Evolutionary conservation across 345 rosid genomes (phyloP).

Genomic region (Populus tremula): DNA sequence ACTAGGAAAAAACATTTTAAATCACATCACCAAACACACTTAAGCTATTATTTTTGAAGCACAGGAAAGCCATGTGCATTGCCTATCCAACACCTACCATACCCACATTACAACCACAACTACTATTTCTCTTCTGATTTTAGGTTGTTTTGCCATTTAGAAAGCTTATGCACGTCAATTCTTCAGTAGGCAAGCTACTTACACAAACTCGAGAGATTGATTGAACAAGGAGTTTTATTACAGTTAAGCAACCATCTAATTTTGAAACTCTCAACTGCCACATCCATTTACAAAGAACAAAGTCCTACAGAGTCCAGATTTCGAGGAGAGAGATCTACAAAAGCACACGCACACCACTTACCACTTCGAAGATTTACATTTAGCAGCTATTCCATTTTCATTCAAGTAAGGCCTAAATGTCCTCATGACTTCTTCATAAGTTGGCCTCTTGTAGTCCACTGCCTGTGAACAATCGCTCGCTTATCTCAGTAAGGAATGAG

Average conservation of each 20-base stretch:
- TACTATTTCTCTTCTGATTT: neutral
- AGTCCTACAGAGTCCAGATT: conserved; percentile 11
- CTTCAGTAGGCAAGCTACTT: neutral
- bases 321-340: conserved; percentile 16
- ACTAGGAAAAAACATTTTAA: no score
- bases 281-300: conserved; percentile 40
- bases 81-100: neutral
- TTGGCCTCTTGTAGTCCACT: conserved; percentile 96
- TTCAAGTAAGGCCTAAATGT: conserved; percentile 66
- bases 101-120: neutral
- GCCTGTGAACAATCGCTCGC: conserved; percentile 47
- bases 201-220: neutral
- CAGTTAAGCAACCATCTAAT: conserved; percentile 29
- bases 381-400: conserved; percentile 55
- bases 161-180: neutral
- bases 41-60: no score
- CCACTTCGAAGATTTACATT: conserved; percentile 96
- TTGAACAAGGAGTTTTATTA: conserved; percentile 18
- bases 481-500: neutral
- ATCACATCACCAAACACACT: no score
- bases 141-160: neutral
- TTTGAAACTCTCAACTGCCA: conserved; percentile 24
- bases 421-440: conserved; percentile 83
- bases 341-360: conserved; percentile 28
- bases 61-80: no score